Base-by-base conservation (phyloP, 2,329 filamentous ascomycete species). In the Fusarium xylarioides region DNA sequence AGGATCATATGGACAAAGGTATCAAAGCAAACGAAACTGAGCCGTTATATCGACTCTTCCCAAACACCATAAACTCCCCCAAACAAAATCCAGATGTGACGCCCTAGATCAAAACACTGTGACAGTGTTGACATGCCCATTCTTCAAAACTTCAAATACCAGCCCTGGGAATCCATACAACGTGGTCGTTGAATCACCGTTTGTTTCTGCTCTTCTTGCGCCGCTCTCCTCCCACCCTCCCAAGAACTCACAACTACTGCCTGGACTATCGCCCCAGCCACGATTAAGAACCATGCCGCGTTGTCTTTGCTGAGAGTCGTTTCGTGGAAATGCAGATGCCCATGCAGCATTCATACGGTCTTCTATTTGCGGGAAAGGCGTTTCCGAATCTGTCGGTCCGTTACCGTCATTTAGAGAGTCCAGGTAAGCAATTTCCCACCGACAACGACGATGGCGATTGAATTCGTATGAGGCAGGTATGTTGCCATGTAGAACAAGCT, bases 401-500 rank as follows among this genome's bases (percentile, higher is more conserved):
- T 85, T 82, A 16, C 82, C 82, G 16, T 84, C 79, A 15, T 82
- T 80, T 9, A 85, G 80, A 15, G 89, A 83, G 18, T 80, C 76
- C 9, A 91, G 82, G 73, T 91, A 91, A 49, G 84, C 81, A 57
- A 97, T 91, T 57, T 91, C 90, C 96, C 96, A 99, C 44, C 95
- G 90, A 76, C 93, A 94, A 69, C 96, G 90, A 23, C 95, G 91
- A 81, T 98, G 95, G 9, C 96, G 90, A 82, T 99, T 98, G 84
- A 99, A 99, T 16, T 95, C 93, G 80, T 98, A 98, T 3, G 95
- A 97, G 0, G 96, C 96, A 2, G 96, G 96, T 5, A 98, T 91
- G 77, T 99, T 99, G 47, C 93, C 94, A 81, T 99, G 96, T 4
- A 99, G 87, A 23, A 98, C 90, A n/a, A 99, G 81, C 80, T 98